Evolutionary conservation across 139 green algal species (phyloP), one percentile per base, ranked within the genome.

Genomic region (Chlorella sp.): DNA sequence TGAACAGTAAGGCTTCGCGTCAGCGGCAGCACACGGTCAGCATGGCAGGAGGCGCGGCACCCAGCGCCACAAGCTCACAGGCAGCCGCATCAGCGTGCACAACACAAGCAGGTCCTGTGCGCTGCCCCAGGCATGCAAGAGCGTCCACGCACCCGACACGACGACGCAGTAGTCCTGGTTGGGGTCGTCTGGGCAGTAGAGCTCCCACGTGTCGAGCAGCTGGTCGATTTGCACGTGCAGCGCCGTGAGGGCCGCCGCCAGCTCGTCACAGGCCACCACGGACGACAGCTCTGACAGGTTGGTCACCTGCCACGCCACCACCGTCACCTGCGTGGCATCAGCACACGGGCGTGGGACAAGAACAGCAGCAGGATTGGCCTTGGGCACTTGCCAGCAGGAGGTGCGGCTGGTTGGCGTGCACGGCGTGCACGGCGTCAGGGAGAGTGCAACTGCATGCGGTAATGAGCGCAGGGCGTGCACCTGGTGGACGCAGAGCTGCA

Each of bases 211-310:
- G 49, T 72, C 74, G 49, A 75, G 61, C 36, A 80, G 60, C 1
- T 55, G 61, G 69, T 80, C 74, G 17, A 75, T 22, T 34, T 66
- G 59, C 32, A 71, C 32, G 20, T 69, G 63, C 63, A 69, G 31
- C 2, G 63, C 5, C 2, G 63, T 51, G 32, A 69, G 63, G 31
- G 32, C 63, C 2, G 31, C 31, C 2, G 63, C 32, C 63, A 69
- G 33, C 23, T 69, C 63, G 5, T 69, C 63, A 2, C 5, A 3
- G 32, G 27, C 31, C 14, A 69, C 24, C 10, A 51, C 33, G 23
- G 14, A 20, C 3, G 5, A 30, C 63, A 69, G 63, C 63, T 50
- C 31, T 20, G 5, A 31, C 5, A 69, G 63, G 32, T 69, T 69
- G 6, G 31, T 5, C 31, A 69, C 6, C 20, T 27, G 30, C 27